A percentile compares a stretch with the other conserved stretches of the same genome.
phyloP scores from a whole-genome alignment of 2,329 filamentous ascomycete species.

The Talaromyces sp. region DNA sequence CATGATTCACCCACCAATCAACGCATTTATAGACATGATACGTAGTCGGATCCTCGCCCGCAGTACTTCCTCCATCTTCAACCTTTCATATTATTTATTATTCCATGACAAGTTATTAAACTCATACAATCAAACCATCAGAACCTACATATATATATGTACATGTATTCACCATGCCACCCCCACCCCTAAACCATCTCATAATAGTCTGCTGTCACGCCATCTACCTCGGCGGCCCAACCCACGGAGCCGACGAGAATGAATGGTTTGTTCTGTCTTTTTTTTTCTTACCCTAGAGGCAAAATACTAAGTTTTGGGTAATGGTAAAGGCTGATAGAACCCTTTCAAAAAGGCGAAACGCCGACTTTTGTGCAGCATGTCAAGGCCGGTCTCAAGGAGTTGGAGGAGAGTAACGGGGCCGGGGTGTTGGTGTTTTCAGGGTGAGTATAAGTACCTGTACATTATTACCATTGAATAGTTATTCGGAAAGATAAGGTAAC shows the following conservation, averaged over 20 bases:
- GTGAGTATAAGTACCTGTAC: too few species aligned
- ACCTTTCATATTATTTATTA: neutral
- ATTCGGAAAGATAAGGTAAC: neutral
- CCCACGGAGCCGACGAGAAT: constrained; percentile 48
- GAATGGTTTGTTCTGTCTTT: constrained; percentile 50
- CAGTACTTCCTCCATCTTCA: neutral
- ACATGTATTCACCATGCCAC: neutral
- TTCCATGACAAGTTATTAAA: neutral
- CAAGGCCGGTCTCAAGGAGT: constrained; percentile 54
- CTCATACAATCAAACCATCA: too few species aligned
- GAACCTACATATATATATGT: too few species aligned
- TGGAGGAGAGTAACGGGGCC: constrained; percentile 39
- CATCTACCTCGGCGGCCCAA: constrained; percentile 62
- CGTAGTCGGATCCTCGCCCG: neutral
- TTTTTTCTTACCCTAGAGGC: too few species aligned
- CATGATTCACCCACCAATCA: neutral
- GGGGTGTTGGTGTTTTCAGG: constrained; percentile 68
- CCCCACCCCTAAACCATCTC: constrained; percentile 44
- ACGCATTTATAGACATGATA: neutral
- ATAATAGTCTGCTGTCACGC: constrained; percentile 81
- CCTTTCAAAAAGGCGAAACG: constrained; percentile 73
- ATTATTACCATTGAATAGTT: neutral
- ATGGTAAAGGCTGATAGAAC: constrained; percentile 59
- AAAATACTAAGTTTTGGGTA: neutral
- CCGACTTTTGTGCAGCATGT: constrained; percentile 75